Base-by-base conservation (phyloP, 768 basidiomycete species). In the Mycena galopus region DNA sequence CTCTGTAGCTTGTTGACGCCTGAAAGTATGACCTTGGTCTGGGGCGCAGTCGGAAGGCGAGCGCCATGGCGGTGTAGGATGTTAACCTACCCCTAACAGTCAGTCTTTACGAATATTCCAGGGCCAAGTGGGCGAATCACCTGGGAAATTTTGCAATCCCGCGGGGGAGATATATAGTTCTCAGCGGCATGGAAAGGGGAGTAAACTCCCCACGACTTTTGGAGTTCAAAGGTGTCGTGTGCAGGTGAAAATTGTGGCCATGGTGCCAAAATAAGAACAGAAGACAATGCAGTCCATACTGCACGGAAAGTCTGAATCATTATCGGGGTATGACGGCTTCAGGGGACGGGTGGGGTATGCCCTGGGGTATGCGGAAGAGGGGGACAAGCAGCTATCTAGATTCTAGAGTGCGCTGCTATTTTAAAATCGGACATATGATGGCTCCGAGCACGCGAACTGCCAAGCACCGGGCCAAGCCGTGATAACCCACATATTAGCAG, bases 51-150 rank as follows among this genome's bases (percentile, higher is more conserved):
- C 0, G 95, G 95, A 73, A 87, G 94, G 33, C 95, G 89, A 2
- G 93, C 90, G 2, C 94, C 94, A 77, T 96, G 95, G 6, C 95
- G 87, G 81, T 95, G 92, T 16, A 96, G 83, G 56, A 92, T 87
- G 76, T 92, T 90, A 39, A 88, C 90, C 91, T 92, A 33, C 17
- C 32, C 14, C 10, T 21, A 2, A 25, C 10, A 44, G 66, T 68
- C 35, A 64, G 35, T 23, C 16, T 2, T 17, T n/a, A n/a, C 33
- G 16, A 62, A 6, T 2, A 23, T 16, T 25, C 12, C 35, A 29
- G 60, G 25, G 19, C 35, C 7, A 2, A 32, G 9, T 12, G 16
- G 14, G 4, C 6, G 16, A 33, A 21, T 56, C 33, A 73, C 73
- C 68, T 73, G 73, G 37, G 67, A 61, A 27, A 73, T 67, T 27